phyloP scores from a whole-genome alignment of 306 rosid species.

The Prunus mume region DNA sequence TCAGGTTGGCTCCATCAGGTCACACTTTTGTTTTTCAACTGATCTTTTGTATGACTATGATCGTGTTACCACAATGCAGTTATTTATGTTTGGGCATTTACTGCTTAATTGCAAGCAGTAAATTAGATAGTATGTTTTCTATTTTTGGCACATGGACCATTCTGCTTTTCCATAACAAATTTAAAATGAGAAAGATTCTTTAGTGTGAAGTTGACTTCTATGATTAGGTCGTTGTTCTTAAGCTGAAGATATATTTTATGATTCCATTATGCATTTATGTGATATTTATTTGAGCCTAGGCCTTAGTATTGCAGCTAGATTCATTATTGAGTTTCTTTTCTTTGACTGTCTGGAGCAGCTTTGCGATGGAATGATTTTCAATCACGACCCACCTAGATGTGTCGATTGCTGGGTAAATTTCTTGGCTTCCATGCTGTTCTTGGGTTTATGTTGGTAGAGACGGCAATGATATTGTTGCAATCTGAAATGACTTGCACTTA shows the following conservation, averaged over 20 bases:
- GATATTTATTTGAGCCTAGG: constrained; percentile 4
- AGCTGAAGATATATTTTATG: background rate
- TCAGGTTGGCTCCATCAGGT: constrained; percentile 99
- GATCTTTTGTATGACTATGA: background rate
- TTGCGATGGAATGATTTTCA: constrained; percentile 86
- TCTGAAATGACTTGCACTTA: background rate
- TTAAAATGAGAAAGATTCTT: constrained; percentile 4
- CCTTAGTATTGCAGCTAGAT: constrained; percentile 20
- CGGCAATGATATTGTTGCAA: background rate
- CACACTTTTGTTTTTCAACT: constrained; percentile 55
- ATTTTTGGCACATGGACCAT: background rate
- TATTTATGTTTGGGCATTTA: background rate
- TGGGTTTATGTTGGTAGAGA: background rate
- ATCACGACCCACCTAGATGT: constrained; percentile 82
- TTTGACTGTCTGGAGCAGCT: constrained; percentile 64
- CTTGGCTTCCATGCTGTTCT: constrained; percentile 7
- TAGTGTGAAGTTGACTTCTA: constrained; percentile 17
- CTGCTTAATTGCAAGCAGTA: constrained; percentile 7
- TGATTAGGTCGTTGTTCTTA: background rate
- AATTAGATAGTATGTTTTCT: background rate
- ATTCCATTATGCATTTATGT: background rate
- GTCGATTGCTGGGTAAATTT: constrained; percentile 76
- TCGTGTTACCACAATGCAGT: background rate
- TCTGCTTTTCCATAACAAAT: constrained; percentile 9
- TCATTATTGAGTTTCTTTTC: constrained; percentile 30